Conservation (phyloP, 164 flowering plant species). For the Vitis amurensis region DNA sequence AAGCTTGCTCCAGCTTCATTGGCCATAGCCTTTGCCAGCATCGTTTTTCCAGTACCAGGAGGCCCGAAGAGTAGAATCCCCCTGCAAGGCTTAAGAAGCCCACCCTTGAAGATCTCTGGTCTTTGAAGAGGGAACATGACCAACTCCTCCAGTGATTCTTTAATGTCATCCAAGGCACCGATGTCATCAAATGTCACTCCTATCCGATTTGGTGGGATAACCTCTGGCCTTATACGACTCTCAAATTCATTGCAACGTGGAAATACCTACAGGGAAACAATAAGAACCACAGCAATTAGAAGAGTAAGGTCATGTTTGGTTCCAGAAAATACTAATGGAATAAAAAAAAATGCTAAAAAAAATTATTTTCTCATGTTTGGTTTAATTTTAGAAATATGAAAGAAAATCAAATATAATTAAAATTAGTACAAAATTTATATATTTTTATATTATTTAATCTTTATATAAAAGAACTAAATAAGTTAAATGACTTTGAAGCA, state of each 20-base stretch:
- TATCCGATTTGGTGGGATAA: conserved; percentile 51
- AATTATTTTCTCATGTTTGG: too few species aligned
- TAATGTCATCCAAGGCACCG: conserved; percentile 51
- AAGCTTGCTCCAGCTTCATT: conserved; percentile 69
- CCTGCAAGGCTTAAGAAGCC: conserved; percentile 53
- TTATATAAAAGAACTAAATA: too few species aligned
- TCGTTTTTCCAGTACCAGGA: conserved; percentile 68
- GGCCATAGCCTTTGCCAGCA: conserved; percentile 68
- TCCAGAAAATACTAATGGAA: too few species aligned
- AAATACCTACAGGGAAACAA: conserved; percentile 31
- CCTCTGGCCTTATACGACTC: conserved; percentile 58
- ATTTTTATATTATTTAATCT: too few species aligned
- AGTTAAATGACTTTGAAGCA: too few species aligned
- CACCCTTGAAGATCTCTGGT: conserved; percentile 60
- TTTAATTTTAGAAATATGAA: too few species aligned
- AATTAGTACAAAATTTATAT: too few species aligned
- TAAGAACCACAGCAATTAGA: not conserved
- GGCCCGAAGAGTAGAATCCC: conserved; percentile 61
- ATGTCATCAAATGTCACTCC: conserved; percentile 52
- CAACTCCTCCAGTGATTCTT: conserved; percentile 58
- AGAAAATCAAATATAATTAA: too few species aligned
- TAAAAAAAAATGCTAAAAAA: too few species aligned
- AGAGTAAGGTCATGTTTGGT: too few species aligned
- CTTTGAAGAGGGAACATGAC: conserved; percentile 63
- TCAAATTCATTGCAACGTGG: conserved; percentile 54